Base-by-base conservation (phyloP, 2,329 filamentous ascomycete species). In the Whalleya microplaca region DNA sequence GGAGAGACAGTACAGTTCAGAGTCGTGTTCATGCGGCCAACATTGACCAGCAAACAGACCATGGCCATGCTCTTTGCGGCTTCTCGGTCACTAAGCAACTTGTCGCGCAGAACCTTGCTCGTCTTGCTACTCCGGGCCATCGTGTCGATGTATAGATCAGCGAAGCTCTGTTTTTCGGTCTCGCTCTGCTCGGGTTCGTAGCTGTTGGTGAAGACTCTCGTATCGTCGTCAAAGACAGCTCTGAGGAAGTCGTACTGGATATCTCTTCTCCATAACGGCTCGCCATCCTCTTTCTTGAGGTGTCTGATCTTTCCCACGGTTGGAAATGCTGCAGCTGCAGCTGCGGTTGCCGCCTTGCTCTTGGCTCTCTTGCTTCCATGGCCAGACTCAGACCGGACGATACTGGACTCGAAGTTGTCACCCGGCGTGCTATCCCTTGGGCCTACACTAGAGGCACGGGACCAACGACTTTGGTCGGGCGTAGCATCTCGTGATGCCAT, bases 61-160 rank as follows among this genome's bases (percentile, higher is more conserved):
- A 99, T 99, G 51, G 95, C 95, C 95, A 99, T 99, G 70, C 92
- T 94, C 73, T 96, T 92, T 37, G 94, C 95, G 20, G 93, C 93
- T 63, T 92, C 88, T 69, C 91, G 88, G 72, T 99, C 95, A 65
- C 89, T 95, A 69, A 96, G 83, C 63, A 99, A 82, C 79, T 99
- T 98, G 75, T 99, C 95, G 74, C 96, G 92, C 62, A 99, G 81
- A 48, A 99, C 95, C 77, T 98, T 98, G 81, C 95, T 98, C 23
- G 94, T 98, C 80, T 99, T 99, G 81, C 92, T 97, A 78, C 95
- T 99, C 73, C 92, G 86, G 2, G 95, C 92, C 94, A 99, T 98
- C 58, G 95, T 94, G 75, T 98, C 95, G 69, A 99, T 94, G 76
- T 99, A 99, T 58, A 99, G 85, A 73, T 98, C 93, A 59, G 95